Evolutionary conservation across 495 filamentous ascomycete genomes (phyloP), one percentile per base, ranked within the genome.

Genomic region (Penicillium roqueforti): DNA sequence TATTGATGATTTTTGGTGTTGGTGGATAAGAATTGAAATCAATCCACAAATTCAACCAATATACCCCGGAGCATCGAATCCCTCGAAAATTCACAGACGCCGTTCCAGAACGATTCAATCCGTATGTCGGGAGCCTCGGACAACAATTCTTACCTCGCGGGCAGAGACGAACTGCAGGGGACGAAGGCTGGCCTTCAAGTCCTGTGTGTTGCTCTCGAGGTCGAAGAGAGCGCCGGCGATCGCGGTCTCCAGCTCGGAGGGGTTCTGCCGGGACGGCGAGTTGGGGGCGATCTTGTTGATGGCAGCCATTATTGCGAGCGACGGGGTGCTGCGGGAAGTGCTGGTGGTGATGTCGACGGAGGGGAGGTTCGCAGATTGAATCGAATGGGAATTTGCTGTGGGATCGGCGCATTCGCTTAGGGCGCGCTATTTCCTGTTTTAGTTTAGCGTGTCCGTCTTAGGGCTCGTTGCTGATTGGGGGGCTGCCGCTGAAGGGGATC

Each of bases 201-300:
- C 93, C 70, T 88, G 76, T 69, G 91, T 95, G 84, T 95, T 96
- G 80, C 84, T 89, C 88, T 98, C 93, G 71, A 98, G 86, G 64
- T 98, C 93, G 80, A 87, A 95, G 58, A 98, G 87, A 78, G 92
- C 93, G 76, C 83, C 85, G 70, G 93, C 92, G 71, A 98, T 93
- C 79, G 74, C 87, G 69, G 80, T 84, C 88, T 98, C 93, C 62
- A 96, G 83, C 83, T 98, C 93, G 56, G 89, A 93, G 59, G 93
- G 93, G 75, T 84, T 89, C 73, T 86, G 81, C 79, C 91, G 85
- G 71, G 92, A 96, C 41, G 92, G 87, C 82, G 89, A 95, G 83
- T 91, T 97, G 64, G 84, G 75, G 72, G 92, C 91, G 75, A 98
- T 97, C 89, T 97, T 97, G 86, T 92, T 92, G 75, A 93, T 78